Percentiles rank a stretch among this genome's conserved stretches.
phyloP scores from a whole-genome alignment of 1,284 basidiomycete genomes.

The Trichosporon asahii region DNA sequence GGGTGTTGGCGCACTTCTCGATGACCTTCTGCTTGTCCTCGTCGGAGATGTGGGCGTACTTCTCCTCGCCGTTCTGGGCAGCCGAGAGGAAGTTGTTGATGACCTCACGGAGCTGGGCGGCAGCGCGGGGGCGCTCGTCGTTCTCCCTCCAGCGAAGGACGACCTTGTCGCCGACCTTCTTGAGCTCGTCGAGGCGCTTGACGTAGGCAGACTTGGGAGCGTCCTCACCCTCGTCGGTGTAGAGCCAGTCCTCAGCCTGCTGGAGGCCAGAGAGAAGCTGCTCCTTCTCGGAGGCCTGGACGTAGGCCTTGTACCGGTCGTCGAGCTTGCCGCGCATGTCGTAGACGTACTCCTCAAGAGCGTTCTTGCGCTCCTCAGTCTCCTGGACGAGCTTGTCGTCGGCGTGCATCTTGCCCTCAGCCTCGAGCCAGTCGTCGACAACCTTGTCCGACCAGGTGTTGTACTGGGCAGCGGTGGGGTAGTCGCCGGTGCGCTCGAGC shows the following conservation, averaged over 20 bases:
- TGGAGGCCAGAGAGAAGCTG: constrained; percentile 65
- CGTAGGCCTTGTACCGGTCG: constrained; percentile 71
- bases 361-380: constrained; percentile 95
- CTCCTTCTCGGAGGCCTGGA: constrained; percentile 69
- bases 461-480: constrained; percentile 65
- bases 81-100: constrained; percentile 77
- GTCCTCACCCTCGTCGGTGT: constrained; percentile 91
- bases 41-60: constrained; percentile 78
- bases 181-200: constrained; percentile 69
- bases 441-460: constrained; percentile 62
- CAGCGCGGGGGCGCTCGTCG: constrained; percentile 71
- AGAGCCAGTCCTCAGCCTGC: constrained; percentile 89
- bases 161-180: constrained; percentile 78
- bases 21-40: constrained; percentile 76
- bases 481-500: constrained; percentile 73
- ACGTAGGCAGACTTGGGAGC: constrained; percentile 88
- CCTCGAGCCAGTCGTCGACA: constrained; percentile 66
- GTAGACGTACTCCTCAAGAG: constrained; percentile 94
- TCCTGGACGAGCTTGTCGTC: constrained; percentile 90
- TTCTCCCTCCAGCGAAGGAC: constrained; percentile 71
- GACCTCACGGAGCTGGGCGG: constrained; percentile 72
- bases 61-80: constrained; percentile 76
- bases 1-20: constrained; percentile 62
- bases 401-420: constrained; percentile 80
- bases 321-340: constrained; percentile 89